Conservation (phyloP, 2,329 filamentous ascomycete species). For the Cercospora sp. region DNA sequence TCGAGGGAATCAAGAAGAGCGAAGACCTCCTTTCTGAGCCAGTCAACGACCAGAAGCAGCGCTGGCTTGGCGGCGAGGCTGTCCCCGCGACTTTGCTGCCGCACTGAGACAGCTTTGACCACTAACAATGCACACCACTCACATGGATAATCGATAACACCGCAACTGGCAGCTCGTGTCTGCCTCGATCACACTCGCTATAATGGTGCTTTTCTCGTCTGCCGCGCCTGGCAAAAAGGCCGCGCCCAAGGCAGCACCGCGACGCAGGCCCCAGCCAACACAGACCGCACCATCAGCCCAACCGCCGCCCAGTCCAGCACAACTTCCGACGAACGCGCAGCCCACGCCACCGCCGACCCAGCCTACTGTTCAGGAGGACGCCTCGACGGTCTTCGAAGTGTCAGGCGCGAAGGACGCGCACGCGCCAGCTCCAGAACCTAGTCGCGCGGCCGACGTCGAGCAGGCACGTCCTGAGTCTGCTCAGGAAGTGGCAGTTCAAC, state of each 20-base stretch:
- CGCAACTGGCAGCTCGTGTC: slow-evolving; percentile 17
- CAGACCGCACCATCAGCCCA: slow-evolving; percentile 24
- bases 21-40: neutral
- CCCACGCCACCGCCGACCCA: slow-evolving; percentile 26
- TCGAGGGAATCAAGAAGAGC: slow-evolving; percentile 1
- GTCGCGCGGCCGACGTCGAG: slow-evolving; percentile 19
- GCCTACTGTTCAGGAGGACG: slow-evolving; percentile 7
- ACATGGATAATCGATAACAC: slow-evolving; percentile 7
- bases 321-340: slow-evolving; percentile 16
- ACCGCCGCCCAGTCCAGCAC: slow-evolving; percentile 5
- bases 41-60: neutral
- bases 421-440: slow-evolving; percentile 21
- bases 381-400: neutral
- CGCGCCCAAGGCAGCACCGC: slow-evolving; percentile 50
- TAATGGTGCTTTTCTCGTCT: slow-evolving; percentile 54
- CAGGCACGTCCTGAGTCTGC: neutral
- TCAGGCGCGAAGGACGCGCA: slow-evolving; percentile 12
- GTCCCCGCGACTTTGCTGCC: neutral
- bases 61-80: neutral
- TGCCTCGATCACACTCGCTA: slow-evolving; percentile 8
- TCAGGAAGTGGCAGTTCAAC: neutral
- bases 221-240: slow-evolving; percentile 54
- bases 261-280: slow-evolving; percentile 43
- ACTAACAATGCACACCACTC: neutral
- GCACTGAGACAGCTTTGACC: neutral